Percentiles rank a stretch among this genome's conserved stretches.
Conservation (phyloP, 257 asterid genomes). For the Gentiana dahurica region DNA sequence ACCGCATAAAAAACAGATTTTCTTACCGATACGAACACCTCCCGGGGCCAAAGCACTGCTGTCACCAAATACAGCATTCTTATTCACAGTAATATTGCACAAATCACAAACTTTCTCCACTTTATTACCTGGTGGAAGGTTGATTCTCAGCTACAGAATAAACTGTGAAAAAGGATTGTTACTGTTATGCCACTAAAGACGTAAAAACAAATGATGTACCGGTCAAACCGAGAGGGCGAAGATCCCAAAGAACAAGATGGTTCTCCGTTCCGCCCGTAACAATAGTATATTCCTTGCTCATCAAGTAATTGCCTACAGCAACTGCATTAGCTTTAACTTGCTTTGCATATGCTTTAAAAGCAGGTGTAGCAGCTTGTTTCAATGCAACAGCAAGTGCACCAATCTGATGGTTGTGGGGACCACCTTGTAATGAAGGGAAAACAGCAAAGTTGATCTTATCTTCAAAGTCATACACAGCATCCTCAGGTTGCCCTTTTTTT, state of each 20-base stretch:
- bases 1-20: too few species aligned
- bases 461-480: conserved; percentile 79
- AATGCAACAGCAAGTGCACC: conserved; percentile 97
- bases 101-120: conserved; percentile 94
- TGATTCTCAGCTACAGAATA: not conserved
- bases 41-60: conserved; percentile 99
- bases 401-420: conserved; percentile 97
- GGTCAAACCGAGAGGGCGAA: conserved; percentile 96
- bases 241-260: conserved; percentile 98
- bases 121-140: conserved; percentile 60
- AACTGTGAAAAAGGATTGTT: not conserved
- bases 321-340: conserved; percentile 92
- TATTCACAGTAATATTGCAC: conserved; percentile 89
- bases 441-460: conserved; percentile 93
- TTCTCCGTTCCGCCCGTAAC: conserved; percentile 94
- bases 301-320: conserved; percentile 74
- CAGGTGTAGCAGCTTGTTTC: conserved; percentile 75
- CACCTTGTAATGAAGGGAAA: conserved; percentile 96
- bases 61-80: conserved; percentile 98
- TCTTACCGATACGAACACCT: conserved; percentile 96
- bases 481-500: conserved; percentile 64
- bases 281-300: conserved; percentile 76
- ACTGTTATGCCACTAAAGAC: too few species aligned
- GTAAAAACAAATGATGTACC: conserved; percentile 26
- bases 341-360: conserved; percentile 85